Evolutionary conservation across 352 stramenopile species (phyloP), one percentile per base, ranked within the genome.

Genomic region (Thalassiosira sp.): DNA sequence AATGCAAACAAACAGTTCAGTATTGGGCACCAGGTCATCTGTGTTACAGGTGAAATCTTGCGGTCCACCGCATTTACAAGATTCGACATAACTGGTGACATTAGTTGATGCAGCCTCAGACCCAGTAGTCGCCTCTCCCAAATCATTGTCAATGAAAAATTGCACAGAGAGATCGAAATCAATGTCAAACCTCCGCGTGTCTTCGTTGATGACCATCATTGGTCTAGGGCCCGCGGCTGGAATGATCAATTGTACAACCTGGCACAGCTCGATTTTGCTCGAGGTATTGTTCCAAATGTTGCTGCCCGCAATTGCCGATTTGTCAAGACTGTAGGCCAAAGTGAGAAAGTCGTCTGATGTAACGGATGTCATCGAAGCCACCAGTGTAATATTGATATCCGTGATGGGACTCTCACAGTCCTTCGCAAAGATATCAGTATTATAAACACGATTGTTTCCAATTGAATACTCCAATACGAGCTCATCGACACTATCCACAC

Each of bases 181-280:
- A 37, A 65, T 65, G 5, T 5, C 6, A 2, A 65, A 33, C 18
- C 3, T 8, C 15, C 15, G 33, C 16, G 8, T 37, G 13, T 65
- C 35, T 35, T 52, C 3, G 0, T 10, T 18, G 15, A 65, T 65
- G 1, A 53, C 37, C 15, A 35, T 35, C 35, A 16, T 45, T 3
- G 10, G 46, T 3, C 6, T 6, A 5, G 20, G 15, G 22, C 0
- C n/a, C 3, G 56, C 2, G 3, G 16, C 35, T 35, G 57, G 35
- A 37, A 65, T 52, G 7, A 49, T 65, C 18, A 65, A 33, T 1
- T 35, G 33, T 1, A 65, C 28, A 27, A 65, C 35, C 18, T 65
- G 57, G 57, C 57, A 65, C 3, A 65, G 3, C 40, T 65, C 28
- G 37, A 65, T 13, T 16, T 65, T 33, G 28, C n/a, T 35, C 25